A percentile compares a stretch with the other conserved stretches of the same genome.
phyloP scores from a whole-genome alignment of 2,329 filamentous ascomycete genomes.

The Thielaviopsis ethacetica region DNA sequence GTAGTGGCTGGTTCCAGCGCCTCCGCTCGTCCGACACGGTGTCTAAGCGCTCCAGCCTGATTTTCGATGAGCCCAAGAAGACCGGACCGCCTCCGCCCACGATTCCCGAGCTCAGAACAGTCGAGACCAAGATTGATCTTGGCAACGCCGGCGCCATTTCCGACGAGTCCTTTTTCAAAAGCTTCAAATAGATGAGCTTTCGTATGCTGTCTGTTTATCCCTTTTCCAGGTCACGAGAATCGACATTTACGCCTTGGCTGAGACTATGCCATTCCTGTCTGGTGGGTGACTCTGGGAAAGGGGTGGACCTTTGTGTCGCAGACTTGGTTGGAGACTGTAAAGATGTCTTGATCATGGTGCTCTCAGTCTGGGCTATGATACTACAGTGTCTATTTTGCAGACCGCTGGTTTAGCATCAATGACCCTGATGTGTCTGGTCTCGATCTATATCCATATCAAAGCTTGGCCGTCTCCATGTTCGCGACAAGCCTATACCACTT shows the following conservation, averaged over 20 bases:
- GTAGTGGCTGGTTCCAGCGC: constrained; percentile 43
- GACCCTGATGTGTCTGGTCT: too few species aligned
- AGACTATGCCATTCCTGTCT: too few species aligned
- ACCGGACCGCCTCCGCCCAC: constrained; percentile 39
- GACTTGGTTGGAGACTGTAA: too few species aligned
- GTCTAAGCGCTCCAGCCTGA: constrained; percentile 26
- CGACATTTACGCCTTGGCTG: background rate
- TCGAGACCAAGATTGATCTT: constrained; percentile 32
- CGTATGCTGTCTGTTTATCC: constrained; percentile 1
- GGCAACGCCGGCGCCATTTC: constrained; percentile 26
- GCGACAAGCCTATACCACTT: too few species aligned
- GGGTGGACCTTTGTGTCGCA: too few species aligned
- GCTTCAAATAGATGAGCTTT: constrained; percentile 32
- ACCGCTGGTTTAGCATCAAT: too few species aligned
- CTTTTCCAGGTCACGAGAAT: background rate
- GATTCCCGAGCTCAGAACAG: constrained; percentile 40
- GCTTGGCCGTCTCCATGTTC: too few species aligned
- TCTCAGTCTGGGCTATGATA: too few species aligned
- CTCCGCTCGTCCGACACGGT: constrained; percentile 25
- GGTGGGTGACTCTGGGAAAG: too few species aligned
- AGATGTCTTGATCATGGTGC: too few species aligned
- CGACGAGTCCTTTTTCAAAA: constrained; percentile 40
- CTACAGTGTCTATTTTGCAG: too few species aligned
- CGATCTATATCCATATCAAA: too few species aligned
- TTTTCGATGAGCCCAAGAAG: constrained; percentile 23